These are phyloP conservation scores for Trypanosoma avium DNA, from an alignment of 208 protist species.

Conservation along the genomic window DNA sequence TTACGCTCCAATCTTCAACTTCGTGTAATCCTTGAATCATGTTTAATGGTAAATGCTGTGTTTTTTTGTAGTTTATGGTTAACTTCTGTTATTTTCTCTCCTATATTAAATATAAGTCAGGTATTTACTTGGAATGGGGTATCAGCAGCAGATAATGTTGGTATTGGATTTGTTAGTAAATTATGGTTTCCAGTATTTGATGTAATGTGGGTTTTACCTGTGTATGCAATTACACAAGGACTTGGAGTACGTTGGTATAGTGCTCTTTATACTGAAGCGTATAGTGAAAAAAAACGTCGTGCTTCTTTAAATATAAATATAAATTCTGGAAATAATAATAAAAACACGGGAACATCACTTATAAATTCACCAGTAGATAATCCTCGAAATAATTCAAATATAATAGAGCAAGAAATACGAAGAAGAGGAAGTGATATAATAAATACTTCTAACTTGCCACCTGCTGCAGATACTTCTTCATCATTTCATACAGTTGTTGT, in stretches of 20 bases:
- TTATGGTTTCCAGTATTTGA: constrained; percentile 30
- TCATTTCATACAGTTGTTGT: constrained; percentile 12
- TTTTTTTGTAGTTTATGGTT: constrained; percentile 29
- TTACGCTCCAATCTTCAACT: constrained; percentile 14
- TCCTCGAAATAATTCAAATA: too few relatives aligned
- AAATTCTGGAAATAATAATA: too few relatives aligned
- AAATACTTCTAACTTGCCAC: neutral
- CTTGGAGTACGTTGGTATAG: constrained; percentile 34
- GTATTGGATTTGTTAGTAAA: constrained; percentile 4
- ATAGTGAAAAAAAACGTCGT: constrained; percentile 17
- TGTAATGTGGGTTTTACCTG: constrained; percentile 31
- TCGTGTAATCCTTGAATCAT: constrained; percentile 12
- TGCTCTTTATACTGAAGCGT: constrained; percentile 23
- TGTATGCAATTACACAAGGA: constrained; percentile 28
- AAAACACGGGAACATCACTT: too few relatives aligned
- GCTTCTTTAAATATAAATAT: too few relatives aligned
- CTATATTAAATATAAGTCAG: constrained; percentile 2
- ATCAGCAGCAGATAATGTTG: neutral
- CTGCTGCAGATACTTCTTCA: neutral
- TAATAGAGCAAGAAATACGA: too few relatives aligned
- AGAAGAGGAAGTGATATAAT: too few relatives aligned
- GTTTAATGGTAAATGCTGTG: constrained; percentile 21
- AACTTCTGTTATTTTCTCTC: constrained; percentile 22
- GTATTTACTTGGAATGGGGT: neutral
- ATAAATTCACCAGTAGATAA: too few relatives aligned